These are phyloP conservation scores for Dothideomycetes sp. DNA, from an alignment of 2,329 filamentous ascomycete species.

Conservation along the genomic window DNA sequence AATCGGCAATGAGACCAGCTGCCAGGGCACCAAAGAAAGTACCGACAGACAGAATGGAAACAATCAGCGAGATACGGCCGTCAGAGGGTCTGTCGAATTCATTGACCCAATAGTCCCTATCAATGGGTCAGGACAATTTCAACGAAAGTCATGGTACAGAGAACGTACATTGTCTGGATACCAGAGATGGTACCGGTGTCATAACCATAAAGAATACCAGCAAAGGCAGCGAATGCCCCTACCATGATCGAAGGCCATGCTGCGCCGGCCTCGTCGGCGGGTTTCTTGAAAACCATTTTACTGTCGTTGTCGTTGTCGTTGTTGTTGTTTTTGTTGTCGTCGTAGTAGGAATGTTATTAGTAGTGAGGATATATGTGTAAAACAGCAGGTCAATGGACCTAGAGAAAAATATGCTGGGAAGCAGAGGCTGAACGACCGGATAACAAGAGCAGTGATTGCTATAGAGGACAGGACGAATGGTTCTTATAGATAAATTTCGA, in stretches of 20 bases:
- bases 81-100: conserved; percentile 13
- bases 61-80: conserved; percentile 17
- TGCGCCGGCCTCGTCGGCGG: conserved; percentile 33
- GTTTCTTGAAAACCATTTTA: conserved; percentile 32
- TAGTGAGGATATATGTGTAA: neutral
- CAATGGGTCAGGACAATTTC: no score
- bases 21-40: conserved; percentile 18
- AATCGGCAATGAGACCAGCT: conserved; percentile 62
- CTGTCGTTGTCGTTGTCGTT: conserved; percentile 24
- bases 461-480: conserved; percentile 3
- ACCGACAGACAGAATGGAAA: conserved; percentile 19
- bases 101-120: conserved; percentile 15
- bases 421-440: neutral
- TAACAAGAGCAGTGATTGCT: neutral
- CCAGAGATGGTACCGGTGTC: conserved; percentile 2
- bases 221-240: conserved; percentile 30
- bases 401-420: neutral
- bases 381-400: neutral
- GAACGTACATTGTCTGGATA: no score
- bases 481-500: conserved; percentile 4
- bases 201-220: conserved; percentile 21
- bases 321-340: no score
- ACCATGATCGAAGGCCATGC: conserved; percentile 34
- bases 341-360: neutral
- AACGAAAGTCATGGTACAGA: no score